Evolutionary conservation across 352 stramenopile species (phyloP), one percentile per base, ranked within the genome.

Genomic region (Blastocystis sp.): DNA sequence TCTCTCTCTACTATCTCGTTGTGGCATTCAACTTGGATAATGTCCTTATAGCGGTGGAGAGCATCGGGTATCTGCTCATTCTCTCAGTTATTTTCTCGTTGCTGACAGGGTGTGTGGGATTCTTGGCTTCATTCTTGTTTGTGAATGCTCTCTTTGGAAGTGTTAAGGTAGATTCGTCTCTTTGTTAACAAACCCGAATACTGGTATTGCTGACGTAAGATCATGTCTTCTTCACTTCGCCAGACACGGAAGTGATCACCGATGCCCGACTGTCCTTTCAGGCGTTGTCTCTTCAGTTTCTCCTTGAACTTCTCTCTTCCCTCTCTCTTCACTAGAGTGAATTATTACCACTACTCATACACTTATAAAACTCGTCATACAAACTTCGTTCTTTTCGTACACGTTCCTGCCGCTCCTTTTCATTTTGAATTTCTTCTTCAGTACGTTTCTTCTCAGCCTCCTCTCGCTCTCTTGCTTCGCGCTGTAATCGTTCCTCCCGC

Each of bases 111-210:
- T 94, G 94, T 3, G 95, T 99, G 62, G 97, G 97, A 69, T 97
- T 99, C 89, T 92, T 97, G 20, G 93, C 96, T n/a, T 98, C 95
- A 90, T 96, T 99, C 69, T 98, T 94, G 93, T 99, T 99, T 92
- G 97, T 96, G 66, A 94, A 95, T 90, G 98, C 95, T 91, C 99
- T 99, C 92, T 99, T 98, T 91, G 94, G 94, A 34, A 96, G 95
- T 43, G 96, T 99, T 92, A 98, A 98, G 93, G 95, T 98, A 76
- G 96, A 98, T 91, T 98, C 20, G 9, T 37, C 26, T 85, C 7
- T 85, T 85, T 85, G 73, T 85, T 68, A 9, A 39, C 50, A 64
- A 68, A 66, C 20, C 34, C n/a, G 6, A 68, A 91, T 70, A 95
- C 87, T 94, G 92, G 68, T 93, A 95, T 64, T 94, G 92, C 90